Evolutionary conservation across 2,329 filamentous ascomycete species (phyloP).

Genomic region (Alternaria solani): DNA sequence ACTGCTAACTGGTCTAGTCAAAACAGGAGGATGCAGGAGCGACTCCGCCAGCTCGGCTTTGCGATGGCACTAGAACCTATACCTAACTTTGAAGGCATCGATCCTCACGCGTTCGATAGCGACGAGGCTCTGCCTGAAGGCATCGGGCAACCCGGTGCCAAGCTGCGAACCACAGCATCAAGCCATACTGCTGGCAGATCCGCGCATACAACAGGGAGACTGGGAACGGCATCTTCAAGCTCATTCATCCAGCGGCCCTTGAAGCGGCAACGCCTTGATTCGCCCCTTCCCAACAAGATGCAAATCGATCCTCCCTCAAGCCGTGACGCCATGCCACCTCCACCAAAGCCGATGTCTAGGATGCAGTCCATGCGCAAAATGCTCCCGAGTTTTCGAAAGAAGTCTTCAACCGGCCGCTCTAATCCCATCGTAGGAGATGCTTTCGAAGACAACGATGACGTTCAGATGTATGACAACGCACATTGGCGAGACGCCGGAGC

Average conservation of each 20-base stretch:
- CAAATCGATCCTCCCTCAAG: slow-evolving; percentile 28
- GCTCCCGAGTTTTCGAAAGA: slow-evolving; percentile 35
- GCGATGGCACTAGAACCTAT: slow-evolving; percentile 39
- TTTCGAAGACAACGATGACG: slow-evolving; percentile 2
- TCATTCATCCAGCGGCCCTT: slow-evolving; percentile 30
- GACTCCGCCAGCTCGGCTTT: slow-evolving; percentile 39
- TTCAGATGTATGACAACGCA: slow-evolving; percentile 24
- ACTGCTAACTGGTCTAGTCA: slow-evolving; percentile 35
- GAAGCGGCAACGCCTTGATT: slow-evolving; percentile 47
- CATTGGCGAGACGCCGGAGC: slow-evolving; percentile 15
- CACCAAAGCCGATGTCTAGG: slow-evolving; percentile 35
- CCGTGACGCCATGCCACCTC: slow-evolving; percentile 52
- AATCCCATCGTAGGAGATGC: slow-evolving; percentile 3
- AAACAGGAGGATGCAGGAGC: slow-evolving; percentile 40
- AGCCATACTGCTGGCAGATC: slow-evolving; percentile 39
- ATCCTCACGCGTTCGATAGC: slow-evolving; percentile 17
- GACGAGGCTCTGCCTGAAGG: slow-evolving; percentile 15
- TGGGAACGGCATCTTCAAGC: slow-evolving; percentile 13
- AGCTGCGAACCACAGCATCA: slow-evolving; percentile 27
- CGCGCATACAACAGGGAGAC: slow-evolving; percentile 20
- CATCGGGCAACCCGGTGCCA: background rate
- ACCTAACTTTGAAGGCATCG: slow-evolving; percentile 27
- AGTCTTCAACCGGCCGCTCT: slow-evolving; percentile 21
- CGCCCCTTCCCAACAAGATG: slow-evolving; percentile 29
- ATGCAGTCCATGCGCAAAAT: slow-evolving; percentile 41